Conservation (phyloP, 345 rosid species). For the Reutealis trisperma region DNA sequence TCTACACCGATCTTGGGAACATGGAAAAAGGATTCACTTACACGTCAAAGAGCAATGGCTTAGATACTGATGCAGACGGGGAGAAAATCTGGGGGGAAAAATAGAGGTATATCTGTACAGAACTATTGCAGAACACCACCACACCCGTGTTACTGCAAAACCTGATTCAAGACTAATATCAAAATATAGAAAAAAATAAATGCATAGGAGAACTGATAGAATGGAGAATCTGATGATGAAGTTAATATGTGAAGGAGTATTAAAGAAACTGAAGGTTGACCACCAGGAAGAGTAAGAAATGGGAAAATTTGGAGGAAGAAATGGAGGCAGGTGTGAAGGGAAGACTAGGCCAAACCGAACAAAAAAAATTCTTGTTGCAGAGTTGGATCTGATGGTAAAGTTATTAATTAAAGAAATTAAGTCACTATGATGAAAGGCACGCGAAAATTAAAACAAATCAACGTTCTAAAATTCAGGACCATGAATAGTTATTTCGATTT, state of each 20-base stretch:
- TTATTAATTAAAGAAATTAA: conserved; percentile 5
- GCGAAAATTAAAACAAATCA: conserved; percentile 27
- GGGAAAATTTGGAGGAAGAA: background rate
- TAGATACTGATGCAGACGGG: background rate
- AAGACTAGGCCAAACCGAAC: conserved; percentile 34
- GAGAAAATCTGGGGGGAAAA: background rate
- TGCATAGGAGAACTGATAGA: background rate
- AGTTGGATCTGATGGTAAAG: conserved; percentile 11
- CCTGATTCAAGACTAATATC: background rate
- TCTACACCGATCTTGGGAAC: conserved; percentile 1
- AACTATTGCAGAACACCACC: background rate
- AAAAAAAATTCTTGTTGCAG: conserved; percentile 29
- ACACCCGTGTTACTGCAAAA: background rate
- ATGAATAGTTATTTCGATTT: background rate
- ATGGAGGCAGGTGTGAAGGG: conserved; percentile 15
- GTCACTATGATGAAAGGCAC: conserved; percentile 4
- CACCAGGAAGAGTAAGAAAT: background rate
- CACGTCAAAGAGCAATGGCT: background rate
- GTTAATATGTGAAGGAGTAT: background rate
- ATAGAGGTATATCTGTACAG: background rate
- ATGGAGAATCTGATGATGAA: background rate
- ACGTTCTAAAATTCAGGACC: conserved; percentile 20
- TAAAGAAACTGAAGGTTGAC: background rate
- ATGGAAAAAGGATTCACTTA: conserved; percentile 11
- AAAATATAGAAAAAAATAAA: background rate